Evolutionary conservation across 1,284 basidiomycete genomes (phyloP), one percentile per base, ranked within the genome.

Genomic region (Sporisorium exsertum): DNA sequence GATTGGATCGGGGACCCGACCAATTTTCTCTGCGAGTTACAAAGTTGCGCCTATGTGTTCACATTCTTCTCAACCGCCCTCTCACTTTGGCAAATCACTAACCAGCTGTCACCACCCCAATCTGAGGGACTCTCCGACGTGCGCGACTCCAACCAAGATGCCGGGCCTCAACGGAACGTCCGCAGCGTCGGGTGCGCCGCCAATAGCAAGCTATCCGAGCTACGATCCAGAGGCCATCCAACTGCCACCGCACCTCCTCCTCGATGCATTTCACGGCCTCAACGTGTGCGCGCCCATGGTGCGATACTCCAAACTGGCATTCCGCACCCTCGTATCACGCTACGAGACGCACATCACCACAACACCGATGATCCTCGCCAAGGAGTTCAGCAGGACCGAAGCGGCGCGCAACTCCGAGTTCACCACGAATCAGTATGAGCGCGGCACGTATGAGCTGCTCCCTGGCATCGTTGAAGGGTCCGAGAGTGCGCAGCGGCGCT

Each of bases 351-450:
- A 90, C 68, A 88, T 90, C 61, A 90, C 89, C 2, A 87, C 88
- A 58, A 90, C 89, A 18, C 90, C 90, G 1, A 90, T 90, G 90
- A 90, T 90, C 32, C 87, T 90, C 53, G 88, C 86, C 16, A 75
- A 79, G 54, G 89, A 90, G 79, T 90, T 90, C 79, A 88, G 87
- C 35, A 86, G 89, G 16, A 88, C 88, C 5, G 86, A 88, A 57
- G 86, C 86, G 5, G 89, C 89, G 1, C 82, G 90, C 46, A 86
- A 88, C 22, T 84, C 87, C 3, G 89, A 90, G 76, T 90, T 90
- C 77, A 86, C 87, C 3, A 90, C 89, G 0, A 87, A 86, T 16
- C 63, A 58, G 0, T 75, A 83, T 24, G 90, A 90, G 81, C 86
- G 89, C 27, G 89, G 89, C 13, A 86, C 87, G 16, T 90, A 88